Base-by-base conservation (phyloP, 148 eudicot species). In the Cornus kousa region DNA sequence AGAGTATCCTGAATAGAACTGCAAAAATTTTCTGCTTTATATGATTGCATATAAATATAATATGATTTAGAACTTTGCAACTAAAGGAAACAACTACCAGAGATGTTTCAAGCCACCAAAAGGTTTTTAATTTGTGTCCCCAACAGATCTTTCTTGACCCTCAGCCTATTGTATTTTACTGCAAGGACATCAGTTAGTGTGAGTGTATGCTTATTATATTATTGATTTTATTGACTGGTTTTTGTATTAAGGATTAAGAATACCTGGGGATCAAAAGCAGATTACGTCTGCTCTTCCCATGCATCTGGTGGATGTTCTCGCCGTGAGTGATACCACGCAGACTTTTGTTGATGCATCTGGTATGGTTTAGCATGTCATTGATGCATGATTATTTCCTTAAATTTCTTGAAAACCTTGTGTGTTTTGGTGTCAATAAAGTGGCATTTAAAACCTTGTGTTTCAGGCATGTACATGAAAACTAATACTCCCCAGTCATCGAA, bases 231-330 rank as follows among this genome's bases (percentile, higher is more conserved):
- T 69, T 72, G 43, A 22, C 9, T 67, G 62, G 65, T 46, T 64
- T 62, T 53, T 68, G 14, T 71, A 43, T 77, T 72, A 79, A 97
- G 99, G 99, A 57, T 81, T 94, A 80, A 83, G 94, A 76, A 81
- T 92, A 71, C 91, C 97, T 78, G 84, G 68, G 74, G 99, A 97
- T 72, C 98, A 97, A 74, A 92, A 94, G 79, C 97, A 87, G 83
- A 74, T 82, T 35, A 89, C 92, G 33, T 81, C 97, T 71, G 82
- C 93, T 64, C 94, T 97, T 81, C 99, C 99, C 1, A 62, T 88
- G 78, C 99, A 97, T 88, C 89, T 97, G 78, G 94, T 68, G 75
- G 97, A 90, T 81, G 88, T 94, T 64, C 95, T 97, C 70, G 23
- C 83, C 70, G 89, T 86, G 73, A 82, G 74, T 83, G 97, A 91